phyloP scores from a whole-genome alignment of 106 monocot species.

The Acanthochlamys bracteata region DNA sequence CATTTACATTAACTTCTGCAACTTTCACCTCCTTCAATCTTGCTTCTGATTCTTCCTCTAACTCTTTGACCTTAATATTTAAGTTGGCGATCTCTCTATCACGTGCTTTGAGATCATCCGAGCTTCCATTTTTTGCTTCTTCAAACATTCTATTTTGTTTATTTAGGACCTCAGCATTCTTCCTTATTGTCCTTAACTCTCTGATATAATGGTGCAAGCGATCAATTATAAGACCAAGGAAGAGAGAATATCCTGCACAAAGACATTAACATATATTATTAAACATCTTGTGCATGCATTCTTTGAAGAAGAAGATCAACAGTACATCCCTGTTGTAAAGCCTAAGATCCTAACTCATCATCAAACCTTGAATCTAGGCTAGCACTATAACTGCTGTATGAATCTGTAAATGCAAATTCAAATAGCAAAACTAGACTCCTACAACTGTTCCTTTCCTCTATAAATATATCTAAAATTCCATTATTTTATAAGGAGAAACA shows the following conservation, averaged over 20 bases:
- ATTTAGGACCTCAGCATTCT: constrained; percentile 49
- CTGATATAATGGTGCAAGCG: constrained; percentile 81
- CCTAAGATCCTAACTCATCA: too few relatives aligned
- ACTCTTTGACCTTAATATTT: constrained; percentile 26
- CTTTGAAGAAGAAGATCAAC: neutral
- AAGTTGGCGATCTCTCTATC: constrained; percentile 42
- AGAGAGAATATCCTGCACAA: constrained; percentile 61
- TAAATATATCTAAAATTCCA: too few relatives aligned
- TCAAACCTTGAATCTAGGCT: too few relatives aligned
- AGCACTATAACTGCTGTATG: too few relatives aligned
- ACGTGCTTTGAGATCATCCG: constrained; percentile 29
- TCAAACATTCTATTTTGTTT: constrained; percentile 60
- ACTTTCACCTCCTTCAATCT: constrained; percentile 38
- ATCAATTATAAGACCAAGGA: constrained; percentile 73
- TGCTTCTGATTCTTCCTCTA: constrained; percentile 26
- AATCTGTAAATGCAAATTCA: neutral
- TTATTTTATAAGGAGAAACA: too few relatives aligned
- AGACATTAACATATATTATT: neutral
- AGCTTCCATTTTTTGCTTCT: constrained; percentile 43
- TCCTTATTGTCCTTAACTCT: constrained; percentile 49
- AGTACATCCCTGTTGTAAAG: too few relatives aligned
- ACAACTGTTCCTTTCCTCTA: too few relatives aligned
- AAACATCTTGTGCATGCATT: neutral
- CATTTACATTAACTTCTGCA: constrained; percentile 38
- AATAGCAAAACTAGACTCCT: neutral